phyloP scores from a whole-genome alignment of 768 basidiomycete genomes.

The Mycena floridula region DNA sequence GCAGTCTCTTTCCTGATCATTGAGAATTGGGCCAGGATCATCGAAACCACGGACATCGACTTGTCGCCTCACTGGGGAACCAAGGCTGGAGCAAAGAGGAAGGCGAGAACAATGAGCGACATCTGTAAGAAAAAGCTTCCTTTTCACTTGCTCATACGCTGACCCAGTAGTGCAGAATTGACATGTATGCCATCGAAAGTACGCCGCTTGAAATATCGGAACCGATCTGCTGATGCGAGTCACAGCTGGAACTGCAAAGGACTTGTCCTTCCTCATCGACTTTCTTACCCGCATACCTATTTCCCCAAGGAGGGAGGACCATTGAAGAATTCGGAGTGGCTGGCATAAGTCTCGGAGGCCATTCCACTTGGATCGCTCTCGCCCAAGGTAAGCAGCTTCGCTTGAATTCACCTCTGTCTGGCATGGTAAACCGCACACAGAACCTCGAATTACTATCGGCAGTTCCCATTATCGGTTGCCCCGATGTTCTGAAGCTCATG shows the following conservation, averaged over 20 bases:
- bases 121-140: conserved; percentile 32
- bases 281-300: conserved; percentile 70
- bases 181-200: conserved; percentile 46
- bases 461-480: conserved; percentile 65
- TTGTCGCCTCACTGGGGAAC: conserved; percentile 27
- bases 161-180: conserved; percentile 31
- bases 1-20: too few species aligned
- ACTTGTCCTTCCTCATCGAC: conserved; percentile 79
- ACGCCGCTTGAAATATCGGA: conserved; percentile 14
- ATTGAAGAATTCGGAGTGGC: conserved; percentile 67
- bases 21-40: conserved; percentile 30
- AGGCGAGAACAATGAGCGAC: conserved; percentile 31
- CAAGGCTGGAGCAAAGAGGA: conserved; percentile 28
- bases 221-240: neutral
- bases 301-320: conserved; percentile 53
- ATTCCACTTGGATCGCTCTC: conserved; percentile 73
- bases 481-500: conserved; percentile 58
- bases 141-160: conserved; percentile 59
- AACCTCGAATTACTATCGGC: conserved; percentile 37
- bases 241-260: conserved; percentile 58
- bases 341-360: conserved; percentile 81
- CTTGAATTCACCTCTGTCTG: neutral
- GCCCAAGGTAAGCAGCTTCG: conserved; percentile 27
- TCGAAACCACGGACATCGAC: conserved; percentile 37
- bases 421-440: conserved; percentile 18